phyloP scores from a whole-genome alignment of 495 filamentous ascomycete genomes.

The Penicillium lividum region DNA sequence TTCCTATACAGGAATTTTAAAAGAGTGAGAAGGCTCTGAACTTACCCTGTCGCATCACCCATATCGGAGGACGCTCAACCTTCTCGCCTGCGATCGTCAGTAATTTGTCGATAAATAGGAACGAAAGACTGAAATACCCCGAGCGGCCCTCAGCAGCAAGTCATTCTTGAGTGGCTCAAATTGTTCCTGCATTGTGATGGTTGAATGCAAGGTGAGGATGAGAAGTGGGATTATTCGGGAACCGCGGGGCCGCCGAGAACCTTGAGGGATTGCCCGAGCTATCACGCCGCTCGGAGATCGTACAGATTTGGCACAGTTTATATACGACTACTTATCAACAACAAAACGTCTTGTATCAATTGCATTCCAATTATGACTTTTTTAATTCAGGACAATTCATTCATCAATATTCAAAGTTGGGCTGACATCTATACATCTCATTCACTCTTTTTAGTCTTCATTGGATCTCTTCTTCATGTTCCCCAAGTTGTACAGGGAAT shows the following conservation, averaged over 20 bases:
- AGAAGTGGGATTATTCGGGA: constrained; percentile 26
- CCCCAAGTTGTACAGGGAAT: constrained; percentile 68
- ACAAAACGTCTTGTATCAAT: no score
- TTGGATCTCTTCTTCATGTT: constrained; percentile 67
- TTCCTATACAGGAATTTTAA: background rate
- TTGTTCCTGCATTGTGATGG: constrained; percentile 56
- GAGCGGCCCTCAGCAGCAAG: constrained; percentile 80
- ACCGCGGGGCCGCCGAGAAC: constrained; percentile 19
- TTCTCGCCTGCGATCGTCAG: constrained; percentile 66
- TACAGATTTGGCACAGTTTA: background rate
- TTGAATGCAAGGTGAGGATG: constrained; percentile 31
- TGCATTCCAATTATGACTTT: no score
- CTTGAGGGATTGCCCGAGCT: constrained; percentile 6
- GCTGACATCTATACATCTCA: background rate
- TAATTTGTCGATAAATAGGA: constrained; percentile 6
- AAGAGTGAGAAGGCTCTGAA: background rate
- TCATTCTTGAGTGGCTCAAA: constrained; percentile 90
- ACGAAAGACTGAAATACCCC: constrained; percentile 56
- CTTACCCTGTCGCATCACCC: constrained; percentile 98
- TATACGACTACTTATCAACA: no score
- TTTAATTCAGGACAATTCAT: no score
- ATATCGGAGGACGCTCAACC: constrained; percentile 89
- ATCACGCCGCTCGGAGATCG: background rate
- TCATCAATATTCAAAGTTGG: background rate
- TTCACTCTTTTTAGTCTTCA: constrained; percentile 13